Evolutionary conservation across 192 early-diverging fungal species (phyloP).

Genomic region (Lobosporangium transversale): DNA sequence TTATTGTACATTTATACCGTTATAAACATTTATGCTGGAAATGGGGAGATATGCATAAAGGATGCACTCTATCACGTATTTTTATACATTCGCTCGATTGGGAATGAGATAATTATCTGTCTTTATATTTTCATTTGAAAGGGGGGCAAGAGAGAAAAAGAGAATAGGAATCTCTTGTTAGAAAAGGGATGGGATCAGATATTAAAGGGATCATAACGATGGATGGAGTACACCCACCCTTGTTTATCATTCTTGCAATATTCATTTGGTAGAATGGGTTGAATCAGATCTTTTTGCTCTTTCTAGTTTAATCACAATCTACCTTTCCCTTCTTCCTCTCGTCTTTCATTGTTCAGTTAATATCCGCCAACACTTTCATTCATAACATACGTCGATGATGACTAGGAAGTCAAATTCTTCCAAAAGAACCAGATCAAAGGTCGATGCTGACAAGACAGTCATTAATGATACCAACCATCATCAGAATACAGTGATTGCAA

Average conservation of each 20-base stretch:
- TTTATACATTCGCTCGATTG: neutral
- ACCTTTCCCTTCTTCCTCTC: neutral
- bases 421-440: slow-evolving; percentile 2
- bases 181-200: neutral
- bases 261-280: too few species aligned
- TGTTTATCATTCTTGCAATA: neutral
- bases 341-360: neutral
- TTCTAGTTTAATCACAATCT: neutral
- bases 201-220: neutral
- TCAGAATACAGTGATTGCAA: neutral
- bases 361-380: neutral
- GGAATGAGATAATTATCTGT: neutral
- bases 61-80: neutral
- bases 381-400: neutral
- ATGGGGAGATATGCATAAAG: neutral
- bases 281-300: neutral
- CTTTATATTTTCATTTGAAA: neutral
- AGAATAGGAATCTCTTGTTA: neutral
- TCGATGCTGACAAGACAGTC: neutral
- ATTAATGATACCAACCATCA: neutral
- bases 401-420: neutral
- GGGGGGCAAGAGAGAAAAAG: neutral
- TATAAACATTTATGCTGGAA: neutral
- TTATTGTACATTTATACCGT: neutral
- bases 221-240: neutral